These are phyloP conservation scores for Calonectria leucothoes DNA, from an alignment of 2,329 filamentous ascomycete genomes.

Conservation along the genomic window DNA sequence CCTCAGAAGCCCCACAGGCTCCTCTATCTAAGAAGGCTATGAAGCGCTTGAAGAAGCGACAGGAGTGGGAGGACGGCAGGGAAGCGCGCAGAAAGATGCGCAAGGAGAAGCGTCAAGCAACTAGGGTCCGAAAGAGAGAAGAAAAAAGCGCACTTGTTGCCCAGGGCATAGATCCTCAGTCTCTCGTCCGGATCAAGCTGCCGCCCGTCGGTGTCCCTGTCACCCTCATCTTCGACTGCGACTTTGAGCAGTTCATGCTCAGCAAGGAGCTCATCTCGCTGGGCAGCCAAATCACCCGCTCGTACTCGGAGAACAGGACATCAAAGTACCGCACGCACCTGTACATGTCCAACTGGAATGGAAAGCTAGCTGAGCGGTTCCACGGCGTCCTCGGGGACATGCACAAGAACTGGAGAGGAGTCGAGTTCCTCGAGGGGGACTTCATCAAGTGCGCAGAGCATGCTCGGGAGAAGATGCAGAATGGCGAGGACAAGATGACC, in stretches of 20 bases:
- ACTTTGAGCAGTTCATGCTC: conserved; percentile 90
- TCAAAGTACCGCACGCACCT: conserved; percentile 77
- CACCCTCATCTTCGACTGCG: conserved; percentile 88
- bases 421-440: conserved; percentile 78
- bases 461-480: conserved; percentile 75
- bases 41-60: conserved; percentile 79
- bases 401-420: conserved; percentile 83
- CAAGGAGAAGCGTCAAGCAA: conserved; percentile 65
- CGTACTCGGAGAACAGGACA: conserved; percentile 87
- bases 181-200: conserved; percentile 48
- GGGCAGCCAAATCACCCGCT: conserved; percentile 84
- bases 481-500: conserved; percentile 66
- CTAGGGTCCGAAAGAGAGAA: conserved; percentile 60
- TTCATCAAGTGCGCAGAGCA: conserved; percentile 76
- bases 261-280: conserved; percentile 88
- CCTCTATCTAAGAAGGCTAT: conserved; percentile 84
- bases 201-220: conserved; percentile 73
- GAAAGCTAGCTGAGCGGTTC: conserved; percentile 81
- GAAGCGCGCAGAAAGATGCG: conserved; percentile 65
- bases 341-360: conserved; percentile 82
- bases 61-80: conserved; percentile 81
- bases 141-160: conserved; percentile 63
- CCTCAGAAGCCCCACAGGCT: conserved; percentile 29
- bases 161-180: conserved; percentile 55
- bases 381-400: conserved; percentile 78